phyloP scores from a whole-genome alignment of 192 early-diverging fungal species.

The Oehlia diaphana region DNA sequence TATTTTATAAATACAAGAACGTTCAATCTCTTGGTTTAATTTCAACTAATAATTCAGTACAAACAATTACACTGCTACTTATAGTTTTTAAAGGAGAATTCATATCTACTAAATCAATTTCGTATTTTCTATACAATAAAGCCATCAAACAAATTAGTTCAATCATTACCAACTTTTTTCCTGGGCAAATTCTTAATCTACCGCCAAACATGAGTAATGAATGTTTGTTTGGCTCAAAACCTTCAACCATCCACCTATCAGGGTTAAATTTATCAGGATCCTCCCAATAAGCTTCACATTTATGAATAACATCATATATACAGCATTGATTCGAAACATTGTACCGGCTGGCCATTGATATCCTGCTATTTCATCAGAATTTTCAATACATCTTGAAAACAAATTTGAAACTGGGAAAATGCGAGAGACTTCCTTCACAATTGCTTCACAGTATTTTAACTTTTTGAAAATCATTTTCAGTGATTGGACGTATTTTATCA shows the following conservation, averaged over 20 bases:
- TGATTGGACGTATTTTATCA: not conserved
- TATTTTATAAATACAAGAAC: no score
- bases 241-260: not conserved
- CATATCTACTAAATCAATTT: slow-evolving; percentile 2
- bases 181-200: slow-evolving; percentile 2
- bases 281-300: not conserved
- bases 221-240: not conserved
- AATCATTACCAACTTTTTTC: slow-evolving; percentile 12
- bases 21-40: no score
- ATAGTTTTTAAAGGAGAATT: not conserved
- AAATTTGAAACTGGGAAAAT: not conserved
- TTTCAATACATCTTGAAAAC: not conserved
- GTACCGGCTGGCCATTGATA: not conserved
- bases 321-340: not conserved
- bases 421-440: slow-evolving; percentile 2
- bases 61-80: no score
- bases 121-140: slow-evolving; percentile 2
- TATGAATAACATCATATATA: not conserved
- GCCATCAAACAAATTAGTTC: not conserved
- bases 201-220: not conserved
- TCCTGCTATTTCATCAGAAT: not conserved
- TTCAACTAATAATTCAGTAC: no score
- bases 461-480: slow-evolving; percentile 1
- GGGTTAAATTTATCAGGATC: not conserved
- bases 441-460: slow-evolving; percentile 10